phyloP scores from a whole-genome alignment of 1,139 yeast species.

The Starmera stellimalicola region DNA sequence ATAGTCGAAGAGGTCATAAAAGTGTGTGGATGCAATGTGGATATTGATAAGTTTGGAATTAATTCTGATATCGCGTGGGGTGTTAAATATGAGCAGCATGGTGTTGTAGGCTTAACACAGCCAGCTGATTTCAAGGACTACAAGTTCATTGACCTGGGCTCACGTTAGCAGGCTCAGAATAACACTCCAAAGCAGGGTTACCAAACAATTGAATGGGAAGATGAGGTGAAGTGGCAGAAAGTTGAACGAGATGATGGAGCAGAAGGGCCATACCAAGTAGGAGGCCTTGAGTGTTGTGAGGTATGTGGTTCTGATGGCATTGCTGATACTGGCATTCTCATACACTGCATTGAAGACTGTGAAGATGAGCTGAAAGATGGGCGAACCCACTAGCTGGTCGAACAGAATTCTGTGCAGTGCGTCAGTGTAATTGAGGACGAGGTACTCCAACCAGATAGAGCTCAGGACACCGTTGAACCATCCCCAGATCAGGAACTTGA shows the following conservation, averaged over 20 bases:
- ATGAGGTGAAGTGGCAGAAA: slow-evolving; percentile 37
- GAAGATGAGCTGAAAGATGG: slow-evolving; percentile 43
- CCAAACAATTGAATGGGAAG: slow-evolving; percentile 51
- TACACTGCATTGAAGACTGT: slow-evolving; percentile 40
- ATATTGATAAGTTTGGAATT: slow-evolving; percentile 11
- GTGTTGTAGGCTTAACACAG: neutral
- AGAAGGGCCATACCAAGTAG: slow-evolving; percentile 51
- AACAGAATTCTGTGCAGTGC: slow-evolving; percentile 31
- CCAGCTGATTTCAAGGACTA: neutral
- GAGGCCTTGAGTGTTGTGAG: slow-evolving; percentile 42
- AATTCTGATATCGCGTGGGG: slow-evolving; percentile 17
- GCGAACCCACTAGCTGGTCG: slow-evolving; percentile 50
- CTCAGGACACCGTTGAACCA: slow-evolving; percentile 46
- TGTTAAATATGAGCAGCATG: slow-evolving; percentile 8
- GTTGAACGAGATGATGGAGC: slow-evolving; percentile 41
- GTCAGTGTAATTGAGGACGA: slow-evolving; percentile 30
- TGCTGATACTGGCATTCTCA: slow-evolving; percentile 31
- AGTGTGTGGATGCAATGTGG: slow-evolving; percentile 11
- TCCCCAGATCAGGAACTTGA: slow-evolving; percentile 56
- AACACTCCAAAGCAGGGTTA: slow-evolving; percentile 47
- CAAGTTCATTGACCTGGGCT: neutral
- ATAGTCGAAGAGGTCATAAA: slow-evolving; percentile 14
- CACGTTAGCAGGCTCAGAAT: slow-evolving; percentile 29
- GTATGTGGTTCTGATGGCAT: slow-evolving; percentile 24
- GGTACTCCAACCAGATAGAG: slow-evolving; percentile 45